phyloP scores from a whole-genome alignment of 768 basidiomycete genomes.

The Macrolepiota fuliginosa region DNA sequence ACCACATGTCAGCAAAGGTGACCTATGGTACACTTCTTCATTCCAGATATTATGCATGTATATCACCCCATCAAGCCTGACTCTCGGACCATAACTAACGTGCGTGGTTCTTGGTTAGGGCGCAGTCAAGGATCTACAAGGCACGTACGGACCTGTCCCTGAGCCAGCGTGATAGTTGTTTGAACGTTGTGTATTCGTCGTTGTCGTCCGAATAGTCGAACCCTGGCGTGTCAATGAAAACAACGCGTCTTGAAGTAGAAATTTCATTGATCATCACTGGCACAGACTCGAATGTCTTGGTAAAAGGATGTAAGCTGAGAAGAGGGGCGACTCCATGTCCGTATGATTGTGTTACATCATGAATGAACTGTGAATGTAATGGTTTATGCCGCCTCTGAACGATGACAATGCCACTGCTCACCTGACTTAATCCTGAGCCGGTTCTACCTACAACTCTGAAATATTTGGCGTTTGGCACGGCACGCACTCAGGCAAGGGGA shows the following conservation, averaged over 20 bases:
- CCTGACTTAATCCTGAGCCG: conserved; percentile 2
- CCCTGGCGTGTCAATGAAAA: background rate
- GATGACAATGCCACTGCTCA: background rate
- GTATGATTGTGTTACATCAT: background rate
- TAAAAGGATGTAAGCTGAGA: background rate
- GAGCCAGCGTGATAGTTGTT: background rate
- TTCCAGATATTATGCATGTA: conserved; percentile 13
- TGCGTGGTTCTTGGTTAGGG: background rate
- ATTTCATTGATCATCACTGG: background rate
- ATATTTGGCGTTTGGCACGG: background rate
- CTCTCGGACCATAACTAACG: background rate
- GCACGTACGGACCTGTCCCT: background rate
- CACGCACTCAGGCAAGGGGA: background rate
- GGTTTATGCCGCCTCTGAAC: background rate
- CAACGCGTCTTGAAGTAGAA: background rate
- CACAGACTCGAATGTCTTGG: background rate
- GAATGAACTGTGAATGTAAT: background rate
- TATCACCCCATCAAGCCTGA: conserved; percentile 2
- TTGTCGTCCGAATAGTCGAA: background rate
- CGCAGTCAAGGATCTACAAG: background rate
- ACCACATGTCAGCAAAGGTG: background rate
- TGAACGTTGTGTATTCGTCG: background rate
- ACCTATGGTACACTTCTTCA: background rate
- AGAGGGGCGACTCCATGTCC: background rate
- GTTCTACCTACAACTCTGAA: background rate